Evolutionary conservation across 495 filamentous ascomycete genomes (phyloP).

Genomic region (Letharia columbiana): DNA sequence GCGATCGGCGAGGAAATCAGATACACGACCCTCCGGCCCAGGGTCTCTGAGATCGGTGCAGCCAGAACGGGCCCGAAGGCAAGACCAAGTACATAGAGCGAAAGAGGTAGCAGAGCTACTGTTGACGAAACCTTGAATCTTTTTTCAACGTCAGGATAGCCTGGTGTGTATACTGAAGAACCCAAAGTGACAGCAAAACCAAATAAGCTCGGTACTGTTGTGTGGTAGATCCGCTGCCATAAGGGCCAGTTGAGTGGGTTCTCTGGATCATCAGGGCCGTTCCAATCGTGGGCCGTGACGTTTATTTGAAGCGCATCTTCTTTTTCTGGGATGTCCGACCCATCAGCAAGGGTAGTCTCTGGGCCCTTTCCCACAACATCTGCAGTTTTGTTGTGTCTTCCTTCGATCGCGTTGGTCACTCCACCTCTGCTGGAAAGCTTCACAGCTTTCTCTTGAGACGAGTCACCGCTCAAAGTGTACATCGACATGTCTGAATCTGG

Average conservation of each 20-base stretch:
- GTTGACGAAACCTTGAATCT: constrained; percentile 43
- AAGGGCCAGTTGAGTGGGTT: constrained; percentile 36
- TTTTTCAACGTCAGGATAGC: constrained; percentile 34
- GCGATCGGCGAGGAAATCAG: constrained; percentile 44
- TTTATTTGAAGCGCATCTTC: background rate
- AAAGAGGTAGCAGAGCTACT: constrained; percentile 45
- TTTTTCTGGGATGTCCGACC: background rate
- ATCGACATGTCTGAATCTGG: background rate
- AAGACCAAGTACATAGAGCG: constrained; percentile 49
- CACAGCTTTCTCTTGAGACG: background rate
- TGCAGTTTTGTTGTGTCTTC: background rate
- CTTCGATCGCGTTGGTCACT: background rate
- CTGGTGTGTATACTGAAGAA: constrained; percentile 46
- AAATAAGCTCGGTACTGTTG: constrained; percentile 19
- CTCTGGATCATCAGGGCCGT: constrained; percentile 31
- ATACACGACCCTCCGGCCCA: constrained; percentile 47
- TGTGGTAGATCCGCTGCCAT: constrained; percentile 16
- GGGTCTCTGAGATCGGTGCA: constrained; percentile 52
- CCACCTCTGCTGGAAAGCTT: background rate
- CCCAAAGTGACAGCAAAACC: constrained; percentile 36
- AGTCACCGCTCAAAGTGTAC: background rate
- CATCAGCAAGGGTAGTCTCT: background rate
- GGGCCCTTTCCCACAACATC: constrained; percentile 6
- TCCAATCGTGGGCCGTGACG: constrained; percentile 29
- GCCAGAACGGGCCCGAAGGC: constrained; percentile 51